These are phyloP conservation scores for Lodderomyces oxycetoniae DNA, from an alignment of 1,139 yeast genomes.

Conservation along the genomic window DNA sequence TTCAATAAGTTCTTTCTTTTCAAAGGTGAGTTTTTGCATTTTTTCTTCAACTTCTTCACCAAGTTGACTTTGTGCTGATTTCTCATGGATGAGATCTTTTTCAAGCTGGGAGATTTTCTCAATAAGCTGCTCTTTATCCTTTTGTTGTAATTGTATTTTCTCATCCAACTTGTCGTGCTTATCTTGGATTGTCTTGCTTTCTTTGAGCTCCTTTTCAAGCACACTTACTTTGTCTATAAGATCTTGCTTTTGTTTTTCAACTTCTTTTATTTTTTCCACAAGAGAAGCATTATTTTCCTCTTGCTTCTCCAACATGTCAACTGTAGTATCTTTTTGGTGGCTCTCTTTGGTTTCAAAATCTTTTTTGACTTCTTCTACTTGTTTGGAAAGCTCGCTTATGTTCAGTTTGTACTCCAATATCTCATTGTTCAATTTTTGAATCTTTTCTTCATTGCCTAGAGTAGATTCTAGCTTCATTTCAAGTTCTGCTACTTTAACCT, in stretches of 20 bases:
- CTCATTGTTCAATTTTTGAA: background rate
- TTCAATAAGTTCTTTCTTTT: background rate
- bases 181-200: background rate
- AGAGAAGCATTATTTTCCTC: too few species aligned
- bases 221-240: too few species aligned
- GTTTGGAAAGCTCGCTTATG: background rate
- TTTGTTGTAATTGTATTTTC: background rate
- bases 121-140: too few species aligned
- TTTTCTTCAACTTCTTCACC: background rate
- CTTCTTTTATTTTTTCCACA: too few species aligned
- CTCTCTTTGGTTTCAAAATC: too few species aligned
- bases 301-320: too few species aligned
- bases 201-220: constrained; percentile 1
- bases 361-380: background rate
- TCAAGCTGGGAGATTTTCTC: too few species aligned
- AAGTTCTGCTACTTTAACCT: background rate
- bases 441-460: constrained; percentile 1
- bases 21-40: background rate
- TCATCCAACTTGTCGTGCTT: background rate
- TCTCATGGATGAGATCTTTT: too few species aligned
- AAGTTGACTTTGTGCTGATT: too few species aligned
- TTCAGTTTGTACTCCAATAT: constrained; percentile 1
- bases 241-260: too few species aligned
- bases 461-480: background rate
- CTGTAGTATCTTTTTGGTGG: too few species aligned